Evolutionary conservation across 768 basidiomycete species (phyloP), one percentile per base, ranked within the genome.

Genomic region (Tulasnella sp.): DNA sequence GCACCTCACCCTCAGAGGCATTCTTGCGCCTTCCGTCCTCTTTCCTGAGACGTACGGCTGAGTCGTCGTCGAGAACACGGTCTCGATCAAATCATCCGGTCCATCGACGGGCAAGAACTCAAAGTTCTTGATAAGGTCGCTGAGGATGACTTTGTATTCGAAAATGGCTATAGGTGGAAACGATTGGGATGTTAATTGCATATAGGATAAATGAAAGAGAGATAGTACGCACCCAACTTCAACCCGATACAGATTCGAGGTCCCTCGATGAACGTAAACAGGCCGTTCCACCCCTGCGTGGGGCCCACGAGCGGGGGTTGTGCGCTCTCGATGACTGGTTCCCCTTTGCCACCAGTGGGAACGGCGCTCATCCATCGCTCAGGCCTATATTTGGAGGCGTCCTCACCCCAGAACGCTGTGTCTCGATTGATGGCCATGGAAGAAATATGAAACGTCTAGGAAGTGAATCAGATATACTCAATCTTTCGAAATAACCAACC

Each of bases 171-270:
- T n/a, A n/a, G n/a, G n/a, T n/a, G n/a, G 48, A 73, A 69, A 7
- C 15, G 15, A 7, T 38, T 38, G 5, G 47, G 19, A 48, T 48
- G n/a, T 23, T 29, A 29, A 48, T 23, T n/a, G 27, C 5, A 5
- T 48, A 7, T 21, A 24, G n/a, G n/a, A n/a, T n/a, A n/a, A n/a
- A n/a, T n/a, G n/a, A n/a, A n/a, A n/a, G n/a, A n/a, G n/a, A n/a
- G n/a, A n/a, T n/a, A n/a, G n/a, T n/a, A 61, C 59, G 26, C 13
- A 45, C 66, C 4, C 45, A 75, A 66, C 8, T 73, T 66, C 67
- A 70, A 74, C 26, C 75, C 75, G 58, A 75, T 65, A 65, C 75
- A 76, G 50, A 69, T 73, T n/a, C 75, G 64, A 17, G 74, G 74
- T 3, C 75, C 76, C 61, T 76, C 76, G 60, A 69, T 69, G 68